A percentile compares a stretch with the other conserved stretches of the same genome.
These are phyloP conservation scores for Pezicula radicicola DNA, from an alignment of 2,329 filamentous ascomycete species.

Conservation along the genomic window DNA sequence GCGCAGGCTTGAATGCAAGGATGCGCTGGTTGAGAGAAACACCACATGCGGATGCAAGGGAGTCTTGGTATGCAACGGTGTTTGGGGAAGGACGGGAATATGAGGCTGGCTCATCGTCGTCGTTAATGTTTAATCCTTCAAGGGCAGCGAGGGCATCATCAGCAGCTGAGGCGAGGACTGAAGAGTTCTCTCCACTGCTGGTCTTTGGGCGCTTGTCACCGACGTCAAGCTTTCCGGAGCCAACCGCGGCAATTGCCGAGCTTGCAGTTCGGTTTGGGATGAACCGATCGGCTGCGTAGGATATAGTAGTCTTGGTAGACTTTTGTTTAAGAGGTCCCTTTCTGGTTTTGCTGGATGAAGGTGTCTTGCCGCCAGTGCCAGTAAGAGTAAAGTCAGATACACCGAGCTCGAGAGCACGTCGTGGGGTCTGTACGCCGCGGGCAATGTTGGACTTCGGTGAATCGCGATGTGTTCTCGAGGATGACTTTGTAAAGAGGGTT, in stretches of 20 bases:
- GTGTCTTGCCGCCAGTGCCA: slow-evolving; percentile 73
- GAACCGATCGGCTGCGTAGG: slow-evolving; percentile 85
- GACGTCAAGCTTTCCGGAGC: slow-evolving; percentile 77
- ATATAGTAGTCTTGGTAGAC: slow-evolving; percentile 71
- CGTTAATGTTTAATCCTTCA: slow-evolving; percentile 71
- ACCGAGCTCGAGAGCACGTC: slow-evolving; percentile 80
- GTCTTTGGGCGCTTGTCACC: slow-evolving; percentile 72
- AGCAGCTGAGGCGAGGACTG: slow-evolving; percentile 65
- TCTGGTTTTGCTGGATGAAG: slow-evolving; percentile 51
- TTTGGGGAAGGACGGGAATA: slow-evolving; percentile 82
- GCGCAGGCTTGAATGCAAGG: slow-evolving; percentile 94
- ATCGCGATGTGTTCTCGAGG: slow-evolving; percentile 69
- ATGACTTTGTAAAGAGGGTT: slow-evolving; percentile 73
- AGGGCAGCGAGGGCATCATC: slow-evolving; percentile 79
- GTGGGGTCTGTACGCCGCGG: slow-evolving; percentile 69
- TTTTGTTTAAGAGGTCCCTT: slow-evolving; percentile 53
- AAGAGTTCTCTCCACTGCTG: slow-evolving; percentile 66
- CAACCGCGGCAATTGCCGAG: slow-evolving; percentile 79
- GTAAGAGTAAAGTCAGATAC: slow-evolving; percentile 91
- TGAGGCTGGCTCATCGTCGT: slow-evolving; percentile 64
- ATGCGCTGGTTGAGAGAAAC: slow-evolving; percentile 94
- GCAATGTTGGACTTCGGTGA: slow-evolving; percentile 98
- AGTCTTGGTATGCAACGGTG: slow-evolving; percentile 87
- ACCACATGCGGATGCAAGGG: slow-evolving; percentile 84
- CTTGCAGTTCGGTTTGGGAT: slow-evolving; percentile 92